Evolutionary conservation across 495 filamentous ascomycete genomes (phyloP), one percentile per base, ranked within the genome.

Genomic region (Aspergillus affinis): DNA sequence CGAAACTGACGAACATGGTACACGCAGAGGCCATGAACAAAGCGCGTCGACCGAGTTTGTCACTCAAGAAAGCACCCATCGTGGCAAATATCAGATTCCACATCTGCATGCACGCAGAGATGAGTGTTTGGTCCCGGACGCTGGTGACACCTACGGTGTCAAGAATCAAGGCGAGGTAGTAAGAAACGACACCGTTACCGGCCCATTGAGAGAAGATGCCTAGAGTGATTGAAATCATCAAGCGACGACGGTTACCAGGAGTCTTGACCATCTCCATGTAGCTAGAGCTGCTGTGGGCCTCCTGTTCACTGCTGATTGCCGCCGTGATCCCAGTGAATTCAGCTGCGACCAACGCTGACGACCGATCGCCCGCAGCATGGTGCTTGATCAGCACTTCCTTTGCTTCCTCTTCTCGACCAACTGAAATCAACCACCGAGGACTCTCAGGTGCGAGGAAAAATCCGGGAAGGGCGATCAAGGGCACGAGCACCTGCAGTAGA

Each of bases 141-240:
- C 77, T 63, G 1, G 59, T 78, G 47, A 87, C 67, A 45, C 86
- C 86, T 54, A 85, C 81, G 6, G 73, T 76, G 30, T 80, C 70
- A 63, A 87, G 81, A 48, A 88, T 77, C 48, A 73, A 65, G 55
- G 67, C 69, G 23, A 83, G 67, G 59, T 86, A 88, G 74, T 88
- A 87, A 46, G 82, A 86, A 62, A 88, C 81, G 21, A 89, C 80
- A 55, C 81, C 84, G 62, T 87, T 89, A 44, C 86, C 86, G 51
- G 78, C 81, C 84, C 84, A 90, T 73, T 90, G 87, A 6, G 82
- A 82, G 20, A 88, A 90, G 67, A 88, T 81, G 60, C 86, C 86
- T n/a, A 88, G 72, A 5, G 80, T 82, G 18, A 87, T 66, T 41
- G 84, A 78, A n/a, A 89, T 69, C 20, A 70, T 49, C 1, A 88